Evolutionary conservation across 352 stramenopile genomes (phyloP), one percentile per base, ranked within the genome.

Genomic region (Globisporangium uncinulatum): DNA sequence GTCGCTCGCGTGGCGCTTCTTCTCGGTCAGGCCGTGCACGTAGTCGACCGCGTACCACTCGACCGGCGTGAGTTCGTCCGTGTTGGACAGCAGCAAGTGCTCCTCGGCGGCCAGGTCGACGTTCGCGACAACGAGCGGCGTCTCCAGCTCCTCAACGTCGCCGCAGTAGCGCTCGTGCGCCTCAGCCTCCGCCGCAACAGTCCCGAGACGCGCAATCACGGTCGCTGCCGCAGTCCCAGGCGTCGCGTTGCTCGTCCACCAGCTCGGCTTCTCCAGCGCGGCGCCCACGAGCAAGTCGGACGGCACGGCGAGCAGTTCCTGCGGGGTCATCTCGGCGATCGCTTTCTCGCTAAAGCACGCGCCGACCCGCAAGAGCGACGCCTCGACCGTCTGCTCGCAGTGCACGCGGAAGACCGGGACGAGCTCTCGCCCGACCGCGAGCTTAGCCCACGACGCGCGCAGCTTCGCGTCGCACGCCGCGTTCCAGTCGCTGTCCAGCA

Each of bases 21-120:
- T 81, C 24, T 89, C 73, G n/a, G 72, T 87, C 14, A 79, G 61
- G 1, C 54, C 61, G 29, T 92, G 73, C 0, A 94, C 71, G 41
- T 79, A 91, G 51, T 89, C 85, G 19, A 94, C 84, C 1, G 84
- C 82, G 46, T 91, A 92, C 84, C 84, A 94, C 64, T 94, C 84
- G 43, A 94, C 79, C 17, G 82, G 83, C 19, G 72, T 89, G 13
- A 94, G 61, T 24, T 94, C 85, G 60, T 94, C 85, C 9, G 81
- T 87, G 59, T 90, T 92, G 11, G 83, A 79, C 4, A 94, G 58
- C 42, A 94, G 67, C 31, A 94, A 66, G 58, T 94, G 85, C 46
- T 94, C 85, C 52, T 92, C 80, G 5, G 83, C 70, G 61, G 91
- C 77, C 34, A 94, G 51, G 58, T 94, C 85, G 24, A 74, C 72